These are phyloP conservation scores for Didymella glomerata DNA, from an alignment of 2,329 filamentous ascomycete genomes.

Conservation along the genomic window DNA sequence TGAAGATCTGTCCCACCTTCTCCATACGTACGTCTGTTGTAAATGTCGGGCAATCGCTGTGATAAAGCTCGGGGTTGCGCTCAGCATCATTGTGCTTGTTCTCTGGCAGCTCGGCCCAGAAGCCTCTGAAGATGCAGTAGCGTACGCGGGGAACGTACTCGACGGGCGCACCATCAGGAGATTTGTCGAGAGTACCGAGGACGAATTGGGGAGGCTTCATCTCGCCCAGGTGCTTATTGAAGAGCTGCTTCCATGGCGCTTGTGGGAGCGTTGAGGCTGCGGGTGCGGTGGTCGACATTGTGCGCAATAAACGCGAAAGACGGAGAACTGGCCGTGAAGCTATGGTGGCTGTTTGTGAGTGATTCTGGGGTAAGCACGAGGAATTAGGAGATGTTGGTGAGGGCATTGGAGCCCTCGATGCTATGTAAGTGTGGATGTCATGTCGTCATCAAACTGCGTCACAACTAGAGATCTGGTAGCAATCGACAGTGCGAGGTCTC, in stretches of 20 bases:
- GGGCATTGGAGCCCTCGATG: constrained; percentile 8
- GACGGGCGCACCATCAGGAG: constrained; percentile 52
- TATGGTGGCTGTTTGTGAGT: constrained; percentile 47
- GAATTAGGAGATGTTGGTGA: constrained; percentile 6
- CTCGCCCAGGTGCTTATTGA: constrained; percentile 59
- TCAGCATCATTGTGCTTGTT: constrained; percentile 77
- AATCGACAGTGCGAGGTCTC: not conserved
- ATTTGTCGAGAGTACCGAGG: constrained; percentile 59
- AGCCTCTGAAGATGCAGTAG: constrained; percentile 84
- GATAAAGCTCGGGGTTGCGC: constrained; percentile 74
- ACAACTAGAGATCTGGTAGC: constrained; percentile 11
- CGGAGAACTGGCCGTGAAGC: constrained; percentile 46
- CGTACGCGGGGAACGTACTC: constrained; percentile 67
- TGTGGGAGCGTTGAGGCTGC: constrained; percentile 47
- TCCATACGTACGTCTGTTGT: constrained; percentile 90
- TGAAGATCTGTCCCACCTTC: constrained; percentile 77
- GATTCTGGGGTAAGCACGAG: not conserved
- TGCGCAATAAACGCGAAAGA: constrained; percentile 53
- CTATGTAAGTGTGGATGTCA: constrained; percentile 14
- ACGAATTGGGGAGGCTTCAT: constrained; percentile 61
- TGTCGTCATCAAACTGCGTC: constrained; percentile 24
- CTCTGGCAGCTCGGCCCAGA: constrained; percentile 77
- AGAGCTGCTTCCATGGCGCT: constrained; percentile 62
- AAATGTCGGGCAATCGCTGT: constrained; percentile 80
- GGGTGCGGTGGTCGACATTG: constrained; percentile 57